phyloP scores from a whole-genome alignment of 345 rosid genomes.

The Triadica sebifera region DNA sequence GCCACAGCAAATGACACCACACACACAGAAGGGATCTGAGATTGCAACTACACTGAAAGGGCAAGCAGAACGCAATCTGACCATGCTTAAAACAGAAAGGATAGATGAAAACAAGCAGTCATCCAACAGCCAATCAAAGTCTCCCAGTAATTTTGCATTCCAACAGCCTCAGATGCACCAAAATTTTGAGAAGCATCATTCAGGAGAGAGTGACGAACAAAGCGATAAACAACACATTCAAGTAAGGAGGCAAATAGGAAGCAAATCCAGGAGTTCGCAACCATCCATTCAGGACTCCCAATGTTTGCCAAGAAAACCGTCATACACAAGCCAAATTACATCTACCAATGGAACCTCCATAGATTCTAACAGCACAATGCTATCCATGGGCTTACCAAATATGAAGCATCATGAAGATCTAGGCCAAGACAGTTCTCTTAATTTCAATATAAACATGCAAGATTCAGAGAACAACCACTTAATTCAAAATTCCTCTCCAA shows the following conservation, averaged over 20 bases:
- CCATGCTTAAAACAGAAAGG: slow-evolving; percentile 34
- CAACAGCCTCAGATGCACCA: slow-evolving; percentile 26
- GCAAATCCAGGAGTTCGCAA: slow-evolving; percentile 28
- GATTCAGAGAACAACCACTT: slow-evolving; percentile 21
- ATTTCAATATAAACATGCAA: slow-evolving; percentile 19
- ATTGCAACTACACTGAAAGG: slow-evolving; percentile 23
- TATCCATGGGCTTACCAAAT: slow-evolving; percentile 22
- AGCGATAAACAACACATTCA: slow-evolving; percentile 35
- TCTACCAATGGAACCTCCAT: slow-evolving; percentile 32
- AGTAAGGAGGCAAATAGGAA: slow-evolving; percentile 31
- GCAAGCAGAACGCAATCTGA: slow-evolving; percentile 22
- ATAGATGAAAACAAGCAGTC: slow-evolving; percentile 25
- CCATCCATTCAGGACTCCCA: slow-evolving; percentile 22
- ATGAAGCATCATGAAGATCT: slow-evolving; percentile 23
- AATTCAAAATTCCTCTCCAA: slow-evolving; percentile 15
- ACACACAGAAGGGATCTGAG: slow-evolving; percentile 30
- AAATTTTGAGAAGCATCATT: slow-evolving; percentile 26
- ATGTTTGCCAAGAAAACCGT: slow-evolving; percentile 35
- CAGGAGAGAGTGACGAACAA: slow-evolving; percentile 30
- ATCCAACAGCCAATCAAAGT: slow-evolving; percentile 31
- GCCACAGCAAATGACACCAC: slow-evolving; percentile 27
- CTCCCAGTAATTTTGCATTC: slow-evolving; percentile 19
- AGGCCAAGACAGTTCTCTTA: slow-evolving; percentile 13
- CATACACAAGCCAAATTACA: slow-evolving; percentile 31
- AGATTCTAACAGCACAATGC: slow-evolving; percentile 25